A percentile compares a stretch with the other conserved stretches of the same genome.
phyloP scores from a whole-genome alignment of 1,284 basidiomycete species.

The Schizophyllum amplum region DNA sequence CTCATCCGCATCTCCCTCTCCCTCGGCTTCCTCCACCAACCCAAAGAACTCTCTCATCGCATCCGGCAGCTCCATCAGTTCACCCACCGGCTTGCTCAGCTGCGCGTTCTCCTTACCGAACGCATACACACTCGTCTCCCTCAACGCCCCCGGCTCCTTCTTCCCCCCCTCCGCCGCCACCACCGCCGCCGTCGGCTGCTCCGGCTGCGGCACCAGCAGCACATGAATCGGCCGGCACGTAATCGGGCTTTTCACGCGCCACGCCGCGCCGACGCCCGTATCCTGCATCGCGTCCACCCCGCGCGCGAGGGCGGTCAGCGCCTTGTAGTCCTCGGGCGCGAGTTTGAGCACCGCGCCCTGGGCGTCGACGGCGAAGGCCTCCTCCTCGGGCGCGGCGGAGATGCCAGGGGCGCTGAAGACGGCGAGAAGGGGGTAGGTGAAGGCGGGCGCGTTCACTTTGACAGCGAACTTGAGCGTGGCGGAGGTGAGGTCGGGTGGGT shows the following conservation, averaged over 20 bases:
- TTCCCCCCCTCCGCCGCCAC: not conserved
- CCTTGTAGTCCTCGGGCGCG: not conserved
- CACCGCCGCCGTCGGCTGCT: not conserved
- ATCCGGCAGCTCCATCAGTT: not conserved
- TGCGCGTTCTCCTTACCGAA: not conserved
- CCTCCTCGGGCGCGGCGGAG: not conserved
- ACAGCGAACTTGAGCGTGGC: not conserved
- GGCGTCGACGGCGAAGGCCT: not conserved
- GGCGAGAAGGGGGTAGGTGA: not conserved
- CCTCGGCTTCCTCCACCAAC: not conserved
- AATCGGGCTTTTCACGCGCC: not conserved
- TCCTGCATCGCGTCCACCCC: not conserved
- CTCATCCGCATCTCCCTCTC: not conserved
- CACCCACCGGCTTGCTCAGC: not conserved
- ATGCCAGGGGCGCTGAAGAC: not conserved
- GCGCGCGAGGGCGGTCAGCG: not conserved
- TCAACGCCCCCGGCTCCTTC: not conserved
- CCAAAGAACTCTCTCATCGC: not conserved
- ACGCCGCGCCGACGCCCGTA: not conserved
- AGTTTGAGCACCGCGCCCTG: not conserved
- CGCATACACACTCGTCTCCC: not conserved
- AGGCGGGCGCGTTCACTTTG: not conserved
- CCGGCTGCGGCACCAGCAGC: not conserved
- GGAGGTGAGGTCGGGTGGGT: not conserved
- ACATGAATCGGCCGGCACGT: not conserved